These are phyloP conservation scores for Musa beccarii DNA, from an alignment of 176 grass and related monocot genomes.

Conservation along the genomic window DNA sequence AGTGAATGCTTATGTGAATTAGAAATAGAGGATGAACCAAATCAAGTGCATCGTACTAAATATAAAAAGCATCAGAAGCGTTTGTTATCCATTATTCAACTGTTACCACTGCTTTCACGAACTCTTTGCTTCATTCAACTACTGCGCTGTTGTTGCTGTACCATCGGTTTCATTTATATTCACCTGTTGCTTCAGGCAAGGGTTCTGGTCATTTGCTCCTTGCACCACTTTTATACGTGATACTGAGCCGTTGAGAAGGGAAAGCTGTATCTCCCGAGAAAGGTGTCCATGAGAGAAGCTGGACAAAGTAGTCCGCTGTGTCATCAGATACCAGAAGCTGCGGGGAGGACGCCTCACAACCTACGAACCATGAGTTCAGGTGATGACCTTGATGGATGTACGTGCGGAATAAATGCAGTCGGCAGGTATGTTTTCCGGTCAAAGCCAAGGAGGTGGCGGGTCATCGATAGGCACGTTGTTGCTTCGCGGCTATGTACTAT, in stretches of 20 bases:
- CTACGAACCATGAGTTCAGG: neutral
- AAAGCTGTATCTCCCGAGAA: neutral
- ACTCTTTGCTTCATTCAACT: too few species aligned
- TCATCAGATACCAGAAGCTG: neutral
- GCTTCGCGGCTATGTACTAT: constrained; percentile 23
- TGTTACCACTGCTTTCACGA: too few species aligned
- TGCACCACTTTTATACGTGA: constrained; percentile 20
- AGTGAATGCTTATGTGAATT: neutral
- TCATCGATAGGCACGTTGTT: constrained; percentile 15
- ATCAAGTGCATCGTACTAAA: too few species aligned
- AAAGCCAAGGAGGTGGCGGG: constrained; percentile 39
- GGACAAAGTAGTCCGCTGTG: constrained; percentile 1
- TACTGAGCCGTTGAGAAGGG: constrained; percentile 9
- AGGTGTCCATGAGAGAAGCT: neutral
- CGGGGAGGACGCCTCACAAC: neutral
- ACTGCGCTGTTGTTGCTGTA: too few species aligned
- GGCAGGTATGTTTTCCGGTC: constrained; percentile 29
- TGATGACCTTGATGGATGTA: constrained; percentile 20
- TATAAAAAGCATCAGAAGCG: too few species aligned
- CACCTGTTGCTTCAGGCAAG: constrained; percentile 15
- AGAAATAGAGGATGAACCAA: too few species aligned
- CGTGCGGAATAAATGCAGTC: constrained; percentile 28
- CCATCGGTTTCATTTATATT: constrained; percentile 8
- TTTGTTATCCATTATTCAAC: neutral
- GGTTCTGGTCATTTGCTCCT: constrained; percentile 7